A percentile compares a stretch with the other conserved stretches of the same genome.
Conservation (phyloP, 176 grass and related monocot species). For the Phragmites australis region DNA sequence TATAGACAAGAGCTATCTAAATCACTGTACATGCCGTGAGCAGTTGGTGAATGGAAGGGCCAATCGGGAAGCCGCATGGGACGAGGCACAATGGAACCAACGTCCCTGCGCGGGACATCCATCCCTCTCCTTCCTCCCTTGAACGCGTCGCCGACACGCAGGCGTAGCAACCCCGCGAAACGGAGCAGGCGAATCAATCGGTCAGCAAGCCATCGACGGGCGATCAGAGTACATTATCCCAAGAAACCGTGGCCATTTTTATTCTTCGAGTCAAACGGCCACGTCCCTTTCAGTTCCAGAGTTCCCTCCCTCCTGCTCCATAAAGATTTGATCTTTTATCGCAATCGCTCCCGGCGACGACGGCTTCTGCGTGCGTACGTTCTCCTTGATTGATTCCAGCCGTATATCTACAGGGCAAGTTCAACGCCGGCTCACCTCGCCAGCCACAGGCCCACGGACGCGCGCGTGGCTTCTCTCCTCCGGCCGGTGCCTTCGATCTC, state of each 20-base stretch:
- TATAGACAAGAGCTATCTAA: no score
- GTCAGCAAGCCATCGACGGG: constrained; percentile 3
- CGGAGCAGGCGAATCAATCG: neutral
- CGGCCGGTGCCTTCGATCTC: neutral
- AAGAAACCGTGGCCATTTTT: constrained; percentile 1
- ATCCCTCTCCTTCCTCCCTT: neutral
- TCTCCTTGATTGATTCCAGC: neutral
- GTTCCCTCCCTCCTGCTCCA: neutral
- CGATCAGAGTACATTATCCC: constrained; percentile 45
- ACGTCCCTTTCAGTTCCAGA: constrained; percentile 8
- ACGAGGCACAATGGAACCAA: neutral
- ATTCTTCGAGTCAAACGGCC: neutral
- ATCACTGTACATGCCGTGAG: neutral
- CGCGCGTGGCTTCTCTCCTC: neutral
- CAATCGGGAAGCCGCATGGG: no score
- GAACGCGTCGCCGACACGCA: neutral
- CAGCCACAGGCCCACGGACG: neutral
- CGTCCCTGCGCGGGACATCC: neutral
- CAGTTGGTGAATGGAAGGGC: constrained; percentile 19
- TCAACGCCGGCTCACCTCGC: neutral
- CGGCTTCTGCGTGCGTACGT: neutral
- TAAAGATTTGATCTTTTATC: neutral
- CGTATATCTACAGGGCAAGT: neutral
- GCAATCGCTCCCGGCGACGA: constrained; percentile 12
- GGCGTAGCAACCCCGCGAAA: neutral